Evolutionary conservation across 108 stramenopile species (phyloP), one percentile per base, ranked within the genome.

Genomic region (Skeletonema costatum): DNA sequence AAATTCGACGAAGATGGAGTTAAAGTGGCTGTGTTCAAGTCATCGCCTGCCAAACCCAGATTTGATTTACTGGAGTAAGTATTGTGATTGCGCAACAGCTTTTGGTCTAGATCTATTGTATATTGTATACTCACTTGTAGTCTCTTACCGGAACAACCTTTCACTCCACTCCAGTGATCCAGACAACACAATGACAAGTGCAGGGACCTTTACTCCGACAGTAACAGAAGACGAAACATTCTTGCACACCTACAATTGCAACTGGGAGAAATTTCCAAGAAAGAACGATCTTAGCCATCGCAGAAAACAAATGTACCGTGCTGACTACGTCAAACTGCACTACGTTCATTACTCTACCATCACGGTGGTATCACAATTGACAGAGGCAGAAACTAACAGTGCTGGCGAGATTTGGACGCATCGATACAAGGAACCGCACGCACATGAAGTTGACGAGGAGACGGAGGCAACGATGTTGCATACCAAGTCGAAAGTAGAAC

Each of bases 271-370:
- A 67, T 91, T 91, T 25, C 81, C 78, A 12, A 88, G 93, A n/a
- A 31, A 77, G 53, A 92, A 93, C 51, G 77, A 75, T 21, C 85
- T 94, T 84, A 89, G 92, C 41, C 90, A 89, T 53, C 85, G 90
- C 36, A 91, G 91, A 66, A 96, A 94, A 65, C 90, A 87, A 80
- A 84, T 88, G 71, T 88, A 88, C 66, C 73, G 86, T 25, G 82
- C 91, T 25, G 93, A 96, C 72, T 96, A 89, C 62, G 93, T 96
- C 33, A 83, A 78, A 48, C 81, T 94, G 32, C 93, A 93, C 66
- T 96, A 93, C 71, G 87, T 96, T 11, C 95, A 96, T 68, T 96
- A 94, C 74, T 85, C 91, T 0, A 93, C 93, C 30, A 79, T 92
- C 12, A 96, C 95, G 17, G 81, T 78, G 21, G 64, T 88, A 31